A percentile compares a stretch with the other conserved stretches of the same genome.
phyloP scores from a whole-genome alignment of 768 basidiomycete species.

The Pulveroboletus sp. region DNA sequence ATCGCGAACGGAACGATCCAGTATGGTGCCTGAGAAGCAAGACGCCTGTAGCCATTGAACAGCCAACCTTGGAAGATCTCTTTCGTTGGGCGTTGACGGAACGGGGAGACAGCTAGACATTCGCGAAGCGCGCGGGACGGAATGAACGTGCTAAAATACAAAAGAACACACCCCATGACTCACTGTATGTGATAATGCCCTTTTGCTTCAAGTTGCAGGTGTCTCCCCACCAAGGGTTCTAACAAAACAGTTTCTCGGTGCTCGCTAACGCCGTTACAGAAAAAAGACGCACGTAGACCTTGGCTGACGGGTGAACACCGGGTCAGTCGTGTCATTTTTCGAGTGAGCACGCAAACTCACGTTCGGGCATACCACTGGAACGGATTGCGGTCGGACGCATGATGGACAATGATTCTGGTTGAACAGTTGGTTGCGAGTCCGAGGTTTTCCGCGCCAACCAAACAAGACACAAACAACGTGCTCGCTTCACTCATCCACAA shows the following conservation, averaged over 20 bases:
- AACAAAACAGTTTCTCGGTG: conserved; percentile 9
- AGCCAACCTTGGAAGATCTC: conserved; percentile 69
- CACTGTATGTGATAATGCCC: conserved; percentile 80
- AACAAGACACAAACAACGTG: conserved; percentile 33
- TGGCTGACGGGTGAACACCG: conserved; percentile 43
- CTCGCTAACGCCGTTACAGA: neutral
- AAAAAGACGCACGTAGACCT: conserved; percentile 67
- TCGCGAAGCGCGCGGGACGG: neutral
- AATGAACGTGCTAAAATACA: neutral
- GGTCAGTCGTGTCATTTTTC: conserved; percentile 3
- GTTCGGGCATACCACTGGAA: conserved; percentile 76
- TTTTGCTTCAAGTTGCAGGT: conserved; percentile 62
- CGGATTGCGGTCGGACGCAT: conserved; percentile 53
- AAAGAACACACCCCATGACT: conserved; percentile 31
- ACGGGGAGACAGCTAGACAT: conserved; percentile 72
- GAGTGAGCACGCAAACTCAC: conserved; percentile 42
- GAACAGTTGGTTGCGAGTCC: conserved; percentile 5
- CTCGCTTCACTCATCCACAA: too few species aligned
- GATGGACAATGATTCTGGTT: conserved; percentile 20
- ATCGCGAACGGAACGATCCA: conserved; percentile 72
- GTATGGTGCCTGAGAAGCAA: conserved; percentile 72
- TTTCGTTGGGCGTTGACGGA: conserved; percentile 69
- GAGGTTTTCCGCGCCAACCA: conserved; percentile 32
- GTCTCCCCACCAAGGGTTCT: conserved; percentile 94
- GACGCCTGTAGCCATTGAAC: conserved; percentile 82